Evolutionary conservation across 2,329 filamentous ascomycete genomes (phyloP).

Genomic region (Berkeleyomyces rouxiae): DNA sequence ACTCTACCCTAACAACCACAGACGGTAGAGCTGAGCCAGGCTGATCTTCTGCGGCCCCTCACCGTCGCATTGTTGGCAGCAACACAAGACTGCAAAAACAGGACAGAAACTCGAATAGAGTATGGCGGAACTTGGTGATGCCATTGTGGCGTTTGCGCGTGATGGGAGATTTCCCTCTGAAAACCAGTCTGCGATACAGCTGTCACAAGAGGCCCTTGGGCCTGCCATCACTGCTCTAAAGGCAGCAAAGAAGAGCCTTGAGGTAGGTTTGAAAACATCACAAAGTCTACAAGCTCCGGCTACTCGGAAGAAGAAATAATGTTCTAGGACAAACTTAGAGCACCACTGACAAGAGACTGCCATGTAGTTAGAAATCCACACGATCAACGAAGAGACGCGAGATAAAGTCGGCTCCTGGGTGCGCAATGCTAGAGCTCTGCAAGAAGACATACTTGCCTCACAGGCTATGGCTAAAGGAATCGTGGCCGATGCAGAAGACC

Average conservation of each 20-base stretch:
- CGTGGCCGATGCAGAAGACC: constrained; percentile 55
- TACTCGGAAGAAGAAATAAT: neutral
- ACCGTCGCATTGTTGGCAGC: neutral
- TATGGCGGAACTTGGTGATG: constrained; percentile 21
- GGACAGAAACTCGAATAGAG: neutral
- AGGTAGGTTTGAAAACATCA: constrained; percentile 20
- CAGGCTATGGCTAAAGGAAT: constrained; percentile 68
- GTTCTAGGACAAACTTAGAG: neutral
- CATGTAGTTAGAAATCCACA: constrained; percentile 50
- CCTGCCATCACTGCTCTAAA: constrained; percentile 26
- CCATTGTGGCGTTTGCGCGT: constrained; percentile 26
- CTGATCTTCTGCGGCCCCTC: neutral
- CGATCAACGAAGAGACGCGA: constrained; percentile 59
- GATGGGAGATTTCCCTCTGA: constrained; percentile 26
- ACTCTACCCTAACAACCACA: too few relatives aligned
- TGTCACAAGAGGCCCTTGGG: constrained; percentile 23
- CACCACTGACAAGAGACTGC: neutral
- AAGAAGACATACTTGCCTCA: constrained; percentile 70
- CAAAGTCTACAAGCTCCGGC: neutral
- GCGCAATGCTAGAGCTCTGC: constrained; percentile 63
- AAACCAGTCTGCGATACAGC: constrained; percentile 22
- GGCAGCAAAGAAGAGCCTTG: constrained; percentile 23
- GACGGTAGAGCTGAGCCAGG: neutral
- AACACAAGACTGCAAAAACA: neutral
- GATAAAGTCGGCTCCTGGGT: constrained; percentile 79